These are phyloP conservation scores for Trypanosoma mega DNA, from an alignment of 208 protist species.

Conservation along the genomic window DNA sequence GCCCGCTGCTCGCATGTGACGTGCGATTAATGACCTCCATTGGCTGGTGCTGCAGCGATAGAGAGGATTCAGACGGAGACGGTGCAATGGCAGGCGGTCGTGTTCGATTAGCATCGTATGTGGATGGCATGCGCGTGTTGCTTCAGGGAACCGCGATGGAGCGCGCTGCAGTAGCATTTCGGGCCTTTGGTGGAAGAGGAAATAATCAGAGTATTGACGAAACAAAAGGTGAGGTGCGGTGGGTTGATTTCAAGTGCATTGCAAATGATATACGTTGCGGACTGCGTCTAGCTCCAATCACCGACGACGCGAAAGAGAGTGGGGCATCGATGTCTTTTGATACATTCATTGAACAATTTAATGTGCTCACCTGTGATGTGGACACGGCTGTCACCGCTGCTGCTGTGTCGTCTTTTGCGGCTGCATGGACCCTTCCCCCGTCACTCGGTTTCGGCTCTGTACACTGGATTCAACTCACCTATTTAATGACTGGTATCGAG, in stretches of 20 bases:
- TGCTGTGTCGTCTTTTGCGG: not conserved
- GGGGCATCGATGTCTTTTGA: not conserved
- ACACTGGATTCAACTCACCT: slow-evolving; percentile 19
- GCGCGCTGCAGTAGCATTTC: slow-evolving; percentile 16
- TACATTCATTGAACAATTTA: not conserved
- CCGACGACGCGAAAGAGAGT: not conserved
- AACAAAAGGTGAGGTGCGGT: not conserved
- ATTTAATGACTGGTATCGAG: slow-evolving; percentile 17
- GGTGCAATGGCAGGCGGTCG: not conserved
- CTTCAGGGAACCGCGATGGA: slow-evolving; percentile 10
- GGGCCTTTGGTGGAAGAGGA: slow-evolving; percentile 13
- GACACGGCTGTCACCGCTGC: not conserved
- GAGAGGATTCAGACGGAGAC: not conserved
- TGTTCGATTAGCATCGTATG: slow-evolving; percentile 5
- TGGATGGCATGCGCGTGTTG: slow-evolving; percentile 12
- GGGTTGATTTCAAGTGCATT: slow-evolving; percentile 10
- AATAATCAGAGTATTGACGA: not conserved
- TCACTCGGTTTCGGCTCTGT: slow-evolving; percentile 13
- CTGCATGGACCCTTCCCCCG: not conserved
- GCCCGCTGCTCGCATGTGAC: slow-evolving; percentile 17
- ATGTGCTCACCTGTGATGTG: not conserved
- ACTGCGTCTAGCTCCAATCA: not conserved
- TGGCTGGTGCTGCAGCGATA: slow-evolving; percentile 4
- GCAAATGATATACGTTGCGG: slow-evolving; percentile 16
- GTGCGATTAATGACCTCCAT: slow-evolving; percentile 5